These are phyloP conservation scores for Phytophthora boehmeriae DNA, from an alignment of 352 stramenopile species.

Conservation along the genomic window DNA sequence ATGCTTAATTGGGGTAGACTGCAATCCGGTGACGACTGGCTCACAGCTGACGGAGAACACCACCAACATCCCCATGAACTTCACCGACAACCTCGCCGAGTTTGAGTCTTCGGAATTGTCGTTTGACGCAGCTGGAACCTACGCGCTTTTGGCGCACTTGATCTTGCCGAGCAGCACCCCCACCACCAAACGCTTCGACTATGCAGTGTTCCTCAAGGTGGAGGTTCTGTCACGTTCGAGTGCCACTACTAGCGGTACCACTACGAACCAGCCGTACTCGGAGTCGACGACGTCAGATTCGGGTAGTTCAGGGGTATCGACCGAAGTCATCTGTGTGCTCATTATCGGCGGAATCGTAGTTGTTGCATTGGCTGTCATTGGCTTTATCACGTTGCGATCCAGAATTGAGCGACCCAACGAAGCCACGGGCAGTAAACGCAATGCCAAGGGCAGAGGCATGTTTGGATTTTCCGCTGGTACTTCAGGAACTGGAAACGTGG, in stretches of 20 bases:
- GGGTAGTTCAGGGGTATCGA: constrained; percentile 52
- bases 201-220: constrained; percentile 60
- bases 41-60: constrained; percentile 53
- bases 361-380: constrained; percentile 63
- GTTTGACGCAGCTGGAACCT: constrained; percentile 52
- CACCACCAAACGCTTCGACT: constrained; percentile 64
- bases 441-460: constrained; percentile 37
- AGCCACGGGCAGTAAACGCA: constrained; percentile 19
- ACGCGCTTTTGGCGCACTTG: constrained; percentile 66
- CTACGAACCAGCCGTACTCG: constrained; percentile 40
- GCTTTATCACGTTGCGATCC: constrained; percentile 66
- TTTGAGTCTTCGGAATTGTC: constrained; percentile 66
- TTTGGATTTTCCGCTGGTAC: constrained; percentile 34
- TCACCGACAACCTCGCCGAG: constrained; percentile 45
- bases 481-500: constrained; percentile 21
- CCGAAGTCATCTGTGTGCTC: constrained; percentile 63
- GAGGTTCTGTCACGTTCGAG: constrained; percentile 35
- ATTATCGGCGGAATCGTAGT: constrained; percentile 77
- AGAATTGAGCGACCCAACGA: constrained; percentile 40
- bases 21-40: constrained; percentile 55
- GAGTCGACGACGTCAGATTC: constrained; percentile 26
- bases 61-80: constrained; percentile 59
- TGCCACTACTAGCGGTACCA: constrained; percentile 30
- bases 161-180: constrained; percentile 55
- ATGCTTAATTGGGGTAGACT: constrained; percentile 49